Base-by-base conservation (phyloP, 2,329 filamentous ascomycete genomes). In the Kalaharituber pfeilii region DNA sequence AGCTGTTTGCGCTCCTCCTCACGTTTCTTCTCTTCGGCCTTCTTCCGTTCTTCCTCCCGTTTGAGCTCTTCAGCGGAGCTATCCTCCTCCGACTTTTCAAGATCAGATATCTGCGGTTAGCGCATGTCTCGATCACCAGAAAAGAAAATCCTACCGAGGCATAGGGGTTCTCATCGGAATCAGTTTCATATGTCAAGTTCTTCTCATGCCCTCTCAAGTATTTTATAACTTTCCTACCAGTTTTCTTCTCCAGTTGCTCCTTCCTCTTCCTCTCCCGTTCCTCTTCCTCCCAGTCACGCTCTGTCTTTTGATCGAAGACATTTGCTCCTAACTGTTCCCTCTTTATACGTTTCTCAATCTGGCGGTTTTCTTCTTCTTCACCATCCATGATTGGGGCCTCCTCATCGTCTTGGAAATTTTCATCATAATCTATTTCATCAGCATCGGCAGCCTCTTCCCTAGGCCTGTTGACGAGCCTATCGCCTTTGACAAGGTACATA, bases 371-470 rank as follows among this genome's bases (percentile, higher is more conserved):
- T 53, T 81, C 79, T 51, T 81, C 78, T 54, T 81, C 76, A 53
- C 79, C 78, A 52, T 79, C 78, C 42, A 76, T 71, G 54, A 77
- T 67, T 18, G 64, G 67, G 54, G 72, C 69, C 62, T 79, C 77
- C 64, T 80, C 77, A 60, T 80, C 77, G 60, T 80, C 77, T 27
- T 77, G 76, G 63, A 83, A 83, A 60, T 82, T 80, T 60, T 81
- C 77, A 59, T 82, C 78, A 62, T 80, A 82, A 64, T 84, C 80
- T 62, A 83, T 75, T 61, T 80, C 78, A 56, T 80, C 77, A 2
- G 72, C 75, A 64, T 82, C 79, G 29, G 76, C 71, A 50, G 75
- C 73, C 49, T 70, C 70, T 2, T 62, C 57, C 51, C 65, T 67
- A 11, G 60, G 57, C 6, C 62, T 59, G 13, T 55, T 59, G 18